These are phyloP conservation scores for Beauveria caledonica DNA, from an alignment of 2,329 filamentous ascomycete genomes.

Conservation along the genomic window DNA sequence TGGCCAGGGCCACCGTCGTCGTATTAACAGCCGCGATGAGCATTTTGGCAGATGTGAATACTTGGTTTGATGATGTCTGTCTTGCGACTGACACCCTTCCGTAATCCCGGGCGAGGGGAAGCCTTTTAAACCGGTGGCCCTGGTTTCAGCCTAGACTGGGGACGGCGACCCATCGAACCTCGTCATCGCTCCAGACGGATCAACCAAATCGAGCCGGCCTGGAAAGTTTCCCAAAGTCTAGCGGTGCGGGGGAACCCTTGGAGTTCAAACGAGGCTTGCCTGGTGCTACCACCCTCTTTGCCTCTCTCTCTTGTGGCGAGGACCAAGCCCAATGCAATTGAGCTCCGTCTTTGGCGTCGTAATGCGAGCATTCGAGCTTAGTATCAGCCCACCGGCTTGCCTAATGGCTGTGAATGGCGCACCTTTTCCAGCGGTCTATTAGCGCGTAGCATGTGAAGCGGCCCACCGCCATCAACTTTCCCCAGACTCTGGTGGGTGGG, in stretches of 20 bases:
- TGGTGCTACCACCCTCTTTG: not conserved
- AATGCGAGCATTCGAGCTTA: not conserved
- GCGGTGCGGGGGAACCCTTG: not conserved
- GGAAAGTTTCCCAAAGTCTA: not conserved
- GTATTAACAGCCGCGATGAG: not conserved
- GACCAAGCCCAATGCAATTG: not conserved
- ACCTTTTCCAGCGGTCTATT: not conserved
- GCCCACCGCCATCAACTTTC: not conserved
- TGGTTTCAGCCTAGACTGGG: not conserved
- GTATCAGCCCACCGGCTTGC: not conserved
- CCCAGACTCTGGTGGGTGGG: not conserved
- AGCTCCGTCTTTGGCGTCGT: too few relatives aligned
- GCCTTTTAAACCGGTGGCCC: not conserved
- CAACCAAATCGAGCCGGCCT: not conserved
- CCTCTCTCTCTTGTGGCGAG: not conserved
- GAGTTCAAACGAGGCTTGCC: not conserved
- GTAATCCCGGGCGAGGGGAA: not conserved
- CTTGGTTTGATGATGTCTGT: not conserved
- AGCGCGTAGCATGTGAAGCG: not conserved
- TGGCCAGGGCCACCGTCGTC: slow-evolving; percentile 3
- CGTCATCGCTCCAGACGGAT: not conserved
- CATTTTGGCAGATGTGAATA: not conserved
- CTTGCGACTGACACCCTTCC: not conserved
- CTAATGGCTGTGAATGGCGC: not conserved
- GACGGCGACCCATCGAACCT: not conserved